phyloP scores from a whole-genome alignment of 495 filamentous ascomycete genomes.

The Rostrohypoxylon terebratum region DNA sequence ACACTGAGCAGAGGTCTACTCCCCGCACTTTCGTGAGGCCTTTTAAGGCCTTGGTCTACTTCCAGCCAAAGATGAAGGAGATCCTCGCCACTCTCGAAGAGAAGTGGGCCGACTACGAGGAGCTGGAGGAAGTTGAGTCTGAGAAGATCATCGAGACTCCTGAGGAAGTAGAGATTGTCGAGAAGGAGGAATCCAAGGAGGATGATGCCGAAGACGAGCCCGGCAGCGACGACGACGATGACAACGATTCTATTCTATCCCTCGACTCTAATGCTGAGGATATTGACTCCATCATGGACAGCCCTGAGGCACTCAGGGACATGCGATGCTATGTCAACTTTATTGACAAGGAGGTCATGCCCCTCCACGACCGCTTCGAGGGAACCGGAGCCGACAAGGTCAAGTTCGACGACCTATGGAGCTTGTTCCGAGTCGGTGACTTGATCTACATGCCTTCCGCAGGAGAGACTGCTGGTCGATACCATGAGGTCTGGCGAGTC shows the following conservation, averaged over 20 bases:
- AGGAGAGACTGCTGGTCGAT: conserved; percentile 42
- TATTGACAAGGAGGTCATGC: conserved; percentile 53
- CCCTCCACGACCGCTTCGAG: conserved; percentile 43
- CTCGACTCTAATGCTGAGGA: conserved; percentile 48
- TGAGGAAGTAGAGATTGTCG: conserved; percentile 40
- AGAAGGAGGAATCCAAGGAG: conserved; percentile 38
- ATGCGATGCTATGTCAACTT: conserved; percentile 54
- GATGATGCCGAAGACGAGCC: conserved; percentile 16
- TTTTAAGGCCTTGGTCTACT: conserved; percentile 56
- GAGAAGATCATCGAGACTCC: conserved; percentile 30
- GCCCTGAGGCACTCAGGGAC: conserved; percentile 48
- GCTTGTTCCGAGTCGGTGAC: conserved; percentile 53
- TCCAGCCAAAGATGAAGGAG: conserved; percentile 53
- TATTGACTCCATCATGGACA: conserved; percentile 48
- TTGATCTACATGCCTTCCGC: conserved; percentile 49
- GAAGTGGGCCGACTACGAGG: conserved; percentile 52
- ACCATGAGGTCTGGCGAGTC: conserved; percentile 50
- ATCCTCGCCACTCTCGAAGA: conserved; percentile 51
- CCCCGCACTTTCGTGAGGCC: conserved; percentile 55
- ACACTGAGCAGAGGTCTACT: conserved; percentile 37
- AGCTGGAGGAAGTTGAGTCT: conserved; percentile 40
- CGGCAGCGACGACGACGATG: conserved; percentile 37
- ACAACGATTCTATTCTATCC: conserved; percentile 42
- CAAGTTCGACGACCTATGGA: conserved; percentile 54
- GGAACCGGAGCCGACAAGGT: conserved; percentile 41